These are phyloP conservation scores for Lodderomyces elongisporus DNA, from an alignment of 1,139 yeast species.

Conservation along the genomic window DNA sequence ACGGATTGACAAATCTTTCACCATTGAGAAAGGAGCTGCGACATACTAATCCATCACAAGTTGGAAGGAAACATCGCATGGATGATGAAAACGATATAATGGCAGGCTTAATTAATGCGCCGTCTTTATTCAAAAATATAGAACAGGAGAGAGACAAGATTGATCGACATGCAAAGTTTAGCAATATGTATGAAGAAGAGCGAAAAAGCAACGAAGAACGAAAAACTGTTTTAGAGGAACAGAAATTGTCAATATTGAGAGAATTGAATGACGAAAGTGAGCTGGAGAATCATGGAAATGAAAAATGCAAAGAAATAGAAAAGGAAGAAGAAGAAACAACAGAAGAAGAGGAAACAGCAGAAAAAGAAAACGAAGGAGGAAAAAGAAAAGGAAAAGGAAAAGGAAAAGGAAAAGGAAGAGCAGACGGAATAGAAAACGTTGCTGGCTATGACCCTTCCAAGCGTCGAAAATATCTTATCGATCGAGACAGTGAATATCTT, in stretches of 20 bases:
- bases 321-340: not conserved
- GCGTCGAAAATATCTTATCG: constrained; percentile 5
- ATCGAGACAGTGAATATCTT: constrained; percentile 7
- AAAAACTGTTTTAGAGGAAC: not conserved
- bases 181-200: constrained; percentile 18
- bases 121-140: too few relatives aligned
- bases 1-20: too few relatives aligned
- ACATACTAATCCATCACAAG: too few relatives aligned
- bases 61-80: too few relatives aligned
- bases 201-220: not conserved
- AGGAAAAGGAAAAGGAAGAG: not conserved
- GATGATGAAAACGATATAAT: too few relatives aligned
- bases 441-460: too few relatives aligned
- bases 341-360: not conserved
- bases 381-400: not conserved
- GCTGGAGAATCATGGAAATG: not conserved
- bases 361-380: not conserved
- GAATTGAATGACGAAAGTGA: constrained; percentile 10
- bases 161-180: not conserved
- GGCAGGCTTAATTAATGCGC: too few relatives aligned
- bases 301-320: not conserved
- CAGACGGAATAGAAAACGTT: constrained; percentile 1
- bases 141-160: too few relatives aligned
- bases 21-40: too few relatives aligned
- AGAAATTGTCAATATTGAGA: not conserved